Conservation (phyloP, 441 rosid genomes). For the Francoa sonchifolia region DNA sequence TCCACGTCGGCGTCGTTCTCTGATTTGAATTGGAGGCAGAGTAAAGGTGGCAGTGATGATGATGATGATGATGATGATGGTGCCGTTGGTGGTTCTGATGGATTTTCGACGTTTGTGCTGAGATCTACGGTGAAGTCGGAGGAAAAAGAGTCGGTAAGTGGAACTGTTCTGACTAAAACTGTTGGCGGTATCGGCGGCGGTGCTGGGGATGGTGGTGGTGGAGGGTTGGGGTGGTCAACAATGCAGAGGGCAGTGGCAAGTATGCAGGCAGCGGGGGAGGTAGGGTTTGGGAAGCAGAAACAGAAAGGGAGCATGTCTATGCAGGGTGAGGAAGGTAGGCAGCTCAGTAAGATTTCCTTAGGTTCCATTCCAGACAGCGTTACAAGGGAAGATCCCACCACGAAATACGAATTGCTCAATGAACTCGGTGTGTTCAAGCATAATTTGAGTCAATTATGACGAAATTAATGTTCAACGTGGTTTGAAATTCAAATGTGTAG, state of each 20-base stretch:
- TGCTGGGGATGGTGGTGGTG: constrained; percentile 21
- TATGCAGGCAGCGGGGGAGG: constrained; percentile 45
- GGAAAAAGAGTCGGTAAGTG: constrained; percentile 23
- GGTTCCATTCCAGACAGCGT: constrained; percentile 86
- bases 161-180: constrained; percentile 17
- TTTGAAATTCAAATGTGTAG: too few species aligned
- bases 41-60: constrained; percentile 28
- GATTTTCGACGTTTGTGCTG: constrained; percentile 65
- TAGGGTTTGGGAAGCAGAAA: constrained; percentile 48
- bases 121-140: constrained; percentile 23
- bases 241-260: constrained; percentile 91
- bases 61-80: constrained; percentile 26
- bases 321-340: constrained; percentile 28
- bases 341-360: constrained; percentile 49
- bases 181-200: too few species aligned
- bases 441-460: neutral
- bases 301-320: constrained; percentile 31
- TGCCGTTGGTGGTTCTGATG: constrained; percentile 23
- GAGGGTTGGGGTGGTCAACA: constrained; percentile 28
- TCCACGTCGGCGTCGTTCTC: constrained; percentile 21
- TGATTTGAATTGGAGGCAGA: constrained; percentile 10
- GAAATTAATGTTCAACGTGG: too few species aligned
- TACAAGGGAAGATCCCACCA: constrained; percentile 74
- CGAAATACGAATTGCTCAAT: constrained; percentile 85
- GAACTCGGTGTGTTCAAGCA: constrained; percentile 58